Conservation (phyloP, 371 early-diverging fungal genomes). For the Racocetra persica region DNA sequence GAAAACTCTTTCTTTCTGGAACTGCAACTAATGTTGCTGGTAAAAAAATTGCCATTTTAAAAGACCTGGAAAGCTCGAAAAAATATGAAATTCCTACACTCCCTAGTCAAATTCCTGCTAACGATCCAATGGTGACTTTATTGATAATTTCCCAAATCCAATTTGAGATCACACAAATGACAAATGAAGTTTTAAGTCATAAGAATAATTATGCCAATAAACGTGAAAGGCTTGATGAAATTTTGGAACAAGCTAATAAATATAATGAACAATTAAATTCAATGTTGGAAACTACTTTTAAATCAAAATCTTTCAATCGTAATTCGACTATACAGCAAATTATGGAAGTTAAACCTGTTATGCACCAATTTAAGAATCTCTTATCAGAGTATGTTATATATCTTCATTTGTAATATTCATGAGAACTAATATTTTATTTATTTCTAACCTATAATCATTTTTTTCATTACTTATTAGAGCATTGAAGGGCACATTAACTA, state of each 20-base stretch:
- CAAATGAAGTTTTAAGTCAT: slow-evolving; percentile 31
- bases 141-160: slow-evolving; percentile 31
- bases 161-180: slow-evolving; percentile 30
- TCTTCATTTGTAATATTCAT: neutral
- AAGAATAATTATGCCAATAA: neutral
- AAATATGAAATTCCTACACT: neutral
- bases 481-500: slow-evolving; percentile 51
- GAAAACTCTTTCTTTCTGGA: slow-evolving; percentile 20
- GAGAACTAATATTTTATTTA: slow-evolving; percentile 41
- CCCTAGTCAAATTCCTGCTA: neutral
- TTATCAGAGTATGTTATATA: slow-evolving; percentile 40
- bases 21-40: neutral
- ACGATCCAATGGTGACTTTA: slow-evolving; percentile 1
- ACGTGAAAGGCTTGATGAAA: slow-evolving; percentile 12
- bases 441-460: slow-evolving; percentile 41
- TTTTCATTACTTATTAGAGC: slow-evolving; percentile 48
- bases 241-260: slow-evolving; percentile 5
- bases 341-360: slow-evolving; percentile 1
- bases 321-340: slow-evolving; percentile 34
- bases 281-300: slow-evolving; percentile 26
- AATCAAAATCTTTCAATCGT: slow-evolving; percentile 1
- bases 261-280: slow-evolving; percentile 37
- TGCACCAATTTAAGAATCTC: slow-evolving; percentile 16
- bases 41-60: slow-evolving; percentile 2
- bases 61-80: neutral